Percentiles rank a stretch among this genome's conserved stretches.
Conservation (phyloP, 202 grass and related monocot genomes). For the Bolboschoenoplectus hybrid region DNA sequence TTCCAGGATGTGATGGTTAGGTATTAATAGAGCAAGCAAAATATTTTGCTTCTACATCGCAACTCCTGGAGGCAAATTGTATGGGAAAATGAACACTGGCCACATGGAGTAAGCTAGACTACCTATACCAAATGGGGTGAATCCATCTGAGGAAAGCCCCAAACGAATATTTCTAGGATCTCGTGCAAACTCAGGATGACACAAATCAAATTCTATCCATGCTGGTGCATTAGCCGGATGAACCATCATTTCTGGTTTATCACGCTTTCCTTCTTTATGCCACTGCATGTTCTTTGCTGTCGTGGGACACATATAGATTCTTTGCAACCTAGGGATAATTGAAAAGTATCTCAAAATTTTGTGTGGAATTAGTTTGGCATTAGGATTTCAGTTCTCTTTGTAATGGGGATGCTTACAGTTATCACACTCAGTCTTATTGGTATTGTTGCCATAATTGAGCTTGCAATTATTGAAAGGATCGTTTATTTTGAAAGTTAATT, state of each 20-base stretch:
- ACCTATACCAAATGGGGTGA: neutral
- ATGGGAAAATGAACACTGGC: neutral
- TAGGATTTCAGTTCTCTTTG: neutral
- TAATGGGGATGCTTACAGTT: neutral
- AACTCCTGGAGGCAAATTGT: slow-evolving; percentile 5
- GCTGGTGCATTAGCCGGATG: neutral
- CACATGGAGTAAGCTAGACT: neutral
- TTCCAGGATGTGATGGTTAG: neutral
- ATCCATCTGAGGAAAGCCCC: neutral
- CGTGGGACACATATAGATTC: neutral
- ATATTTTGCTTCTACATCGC: neutral
- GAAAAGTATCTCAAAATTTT: neutral
- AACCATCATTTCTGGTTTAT: neutral
- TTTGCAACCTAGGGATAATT: neutral
- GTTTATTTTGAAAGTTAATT: too few species aligned
- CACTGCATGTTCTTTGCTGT: neutral
- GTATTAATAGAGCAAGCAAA: neutral
- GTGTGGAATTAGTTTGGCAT: neutral
- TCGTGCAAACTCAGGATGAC: neutral
- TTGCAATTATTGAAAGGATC: neutral
- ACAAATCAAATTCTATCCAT: neutral
- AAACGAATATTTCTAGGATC: neutral
- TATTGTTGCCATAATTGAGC: neutral
- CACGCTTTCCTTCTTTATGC: too few species aligned
- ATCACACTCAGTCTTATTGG: neutral